Evolutionary conservation across 345 rosid species (phyloP), one percentile per base, ranked within the genome.

Genomic region (Brassica juncea): DNA sequence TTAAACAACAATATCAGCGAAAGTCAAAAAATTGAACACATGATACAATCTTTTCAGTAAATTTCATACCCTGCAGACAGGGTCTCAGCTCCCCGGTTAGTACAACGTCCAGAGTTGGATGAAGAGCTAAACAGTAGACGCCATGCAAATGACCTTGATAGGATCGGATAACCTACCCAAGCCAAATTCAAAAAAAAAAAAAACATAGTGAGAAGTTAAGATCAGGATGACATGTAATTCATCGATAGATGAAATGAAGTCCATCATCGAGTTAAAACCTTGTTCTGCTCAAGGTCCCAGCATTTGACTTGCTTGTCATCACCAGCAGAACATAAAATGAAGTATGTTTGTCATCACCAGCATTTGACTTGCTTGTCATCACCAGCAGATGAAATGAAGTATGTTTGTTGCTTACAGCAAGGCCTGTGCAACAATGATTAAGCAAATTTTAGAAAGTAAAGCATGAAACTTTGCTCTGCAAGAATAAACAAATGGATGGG

Each of bases 301-400:
- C 99, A 94, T 83, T 94, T 92, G 73, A 92, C 97, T 88, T 90
- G 97, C 71, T 94, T 94, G 81, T 94, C 19, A 19, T 19, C 19
- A 19, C 19, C 19, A 19, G 19, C 19, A 19, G 19, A 19, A 19
- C 19, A 19, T 19, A 19, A 19, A 19, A 19, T 19, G 19, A 19
- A 19, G 19, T 19, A 19, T 19, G 19, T 19, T 19, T 19, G 19
- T 19, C 19, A 19, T 19, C 19, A 19, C 97, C 97, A 95, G 76
- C 99, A 95, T 83, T 95, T 93, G 73, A 93, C 97, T 88, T 90
- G 97, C 71, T 95, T 95, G 82, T 95, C 99, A 80, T 95, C 98
- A 74, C 89, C 97, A 76, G 92, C 94, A 65, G 97, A 95, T 19
- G 19, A 19, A 19, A 19, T 19, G 80, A 92, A 93, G 98, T 91